These are phyloP conservation scores for Anisodus tanguticus DNA, from an alignment of 257 asterid genomes.

Conservation along the genomic window DNA sequence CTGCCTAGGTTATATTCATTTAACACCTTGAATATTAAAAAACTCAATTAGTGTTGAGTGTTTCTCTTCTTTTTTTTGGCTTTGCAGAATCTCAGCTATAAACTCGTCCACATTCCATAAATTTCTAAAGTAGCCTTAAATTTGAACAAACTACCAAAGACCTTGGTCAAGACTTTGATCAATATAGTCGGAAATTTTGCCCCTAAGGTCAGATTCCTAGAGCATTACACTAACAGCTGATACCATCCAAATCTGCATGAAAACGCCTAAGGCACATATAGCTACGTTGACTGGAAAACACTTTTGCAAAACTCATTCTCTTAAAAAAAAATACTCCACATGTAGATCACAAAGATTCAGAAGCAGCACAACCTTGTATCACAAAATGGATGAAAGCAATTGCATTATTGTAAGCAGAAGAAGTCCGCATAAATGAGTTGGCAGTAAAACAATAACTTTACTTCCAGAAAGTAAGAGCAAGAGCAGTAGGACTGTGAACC, in stretches of 20 bases:
- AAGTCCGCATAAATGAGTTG: slow-evolving; percentile 12
- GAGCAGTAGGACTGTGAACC: background rate
- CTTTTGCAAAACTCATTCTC: background rate
- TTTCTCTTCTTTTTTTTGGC: background rate
- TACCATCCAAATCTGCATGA: background rate
- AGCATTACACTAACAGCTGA: background rate
- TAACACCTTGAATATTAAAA: slow-evolving; percentile 19
- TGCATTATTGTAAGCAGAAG: background rate
- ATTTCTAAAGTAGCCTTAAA: background rate
- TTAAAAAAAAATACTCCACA: background rate
- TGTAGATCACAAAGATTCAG: background rate
- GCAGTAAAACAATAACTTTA: slow-evolving; percentile 17
- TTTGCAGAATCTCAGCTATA: background rate
- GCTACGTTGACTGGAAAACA: background rate
- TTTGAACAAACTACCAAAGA: background rate
- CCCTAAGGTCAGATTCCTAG: background rate
- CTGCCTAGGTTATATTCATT: background rate
- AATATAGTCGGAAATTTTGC: background rate
- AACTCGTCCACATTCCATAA: background rate
- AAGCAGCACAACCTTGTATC: background rate
- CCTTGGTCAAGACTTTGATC: background rate
- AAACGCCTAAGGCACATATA: background rate
- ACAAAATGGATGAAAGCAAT: background rate
- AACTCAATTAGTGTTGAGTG: background rate
- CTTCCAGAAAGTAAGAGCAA: background rate